These are phyloP conservation scores for Kuraishia piskuri DNA, from an alignment of 805 yeast species.

Conservation along the genomic window DNA sequence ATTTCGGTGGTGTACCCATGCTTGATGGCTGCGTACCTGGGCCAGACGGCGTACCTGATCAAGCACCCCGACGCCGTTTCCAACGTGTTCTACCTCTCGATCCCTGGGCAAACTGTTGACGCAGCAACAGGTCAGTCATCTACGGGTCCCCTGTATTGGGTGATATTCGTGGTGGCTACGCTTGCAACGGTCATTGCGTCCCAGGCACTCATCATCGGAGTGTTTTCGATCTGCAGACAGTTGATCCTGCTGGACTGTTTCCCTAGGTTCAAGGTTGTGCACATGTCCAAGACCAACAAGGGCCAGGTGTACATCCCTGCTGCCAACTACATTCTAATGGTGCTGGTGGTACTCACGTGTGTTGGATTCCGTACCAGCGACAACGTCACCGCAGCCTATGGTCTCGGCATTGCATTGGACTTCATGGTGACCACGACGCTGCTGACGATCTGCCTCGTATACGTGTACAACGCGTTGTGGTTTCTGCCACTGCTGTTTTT, in stretches of 20 bases:
- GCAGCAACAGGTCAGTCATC: not conserved
- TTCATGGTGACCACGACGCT: slow-evolving; percentile 42
- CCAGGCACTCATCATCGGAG: slow-evolving; percentile 50
- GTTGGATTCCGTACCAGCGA: slow-evolving; percentile 43
- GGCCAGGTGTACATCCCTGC: slow-evolving; percentile 48
- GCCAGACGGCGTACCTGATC: slow-evolving; percentile 45
- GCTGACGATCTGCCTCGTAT: slow-evolving; percentile 34
- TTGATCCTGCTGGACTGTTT: slow-evolving; percentile 46
- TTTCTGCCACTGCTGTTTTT: slow-evolving; percentile 26
- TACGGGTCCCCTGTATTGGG: slow-evolving; percentile 38
- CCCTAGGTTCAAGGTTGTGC: slow-evolving; percentile 37
- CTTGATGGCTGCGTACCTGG: slow-evolving; percentile 43
- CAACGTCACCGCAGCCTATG: slow-evolving; percentile 51
- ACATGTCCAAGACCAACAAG: slow-evolving; percentile 32
- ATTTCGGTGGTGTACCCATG: slow-evolving; percentile 40
- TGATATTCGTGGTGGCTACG: slow-evolving; percentile 42
- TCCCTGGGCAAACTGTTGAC: slow-evolving; percentile 30
- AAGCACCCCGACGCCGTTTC: slow-evolving; percentile 28
- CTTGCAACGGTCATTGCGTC: slow-evolving; percentile 51
- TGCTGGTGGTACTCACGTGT: slow-evolving; percentile 40
- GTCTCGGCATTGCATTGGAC: slow-evolving; percentile 49
- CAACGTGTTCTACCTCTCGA: slow-evolving; percentile 37
- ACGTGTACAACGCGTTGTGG: slow-evolving; percentile 32
- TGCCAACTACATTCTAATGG: slow-evolving; percentile 40
- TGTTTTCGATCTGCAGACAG: slow-evolving; percentile 43